phyloP scores from a whole-genome alignment of 2,329 filamentous ascomycete species.

The Microdochium trichocladiopsis region DNA sequence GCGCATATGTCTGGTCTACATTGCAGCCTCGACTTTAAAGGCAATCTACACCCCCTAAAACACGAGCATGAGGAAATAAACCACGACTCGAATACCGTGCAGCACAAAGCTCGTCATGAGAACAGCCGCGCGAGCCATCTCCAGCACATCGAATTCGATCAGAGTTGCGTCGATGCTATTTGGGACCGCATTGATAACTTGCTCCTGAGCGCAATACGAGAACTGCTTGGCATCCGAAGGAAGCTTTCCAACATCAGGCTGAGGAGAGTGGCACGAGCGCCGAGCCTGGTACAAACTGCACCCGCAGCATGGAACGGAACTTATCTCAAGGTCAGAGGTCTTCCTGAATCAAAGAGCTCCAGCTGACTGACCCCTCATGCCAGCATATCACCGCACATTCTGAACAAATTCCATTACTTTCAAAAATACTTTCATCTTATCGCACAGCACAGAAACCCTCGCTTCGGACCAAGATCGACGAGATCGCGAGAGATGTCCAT shows the following conservation, averaged over 20 bases:
- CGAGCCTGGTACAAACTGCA: slow-evolving; percentile 19
- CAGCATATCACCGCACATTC: too few relatives aligned
- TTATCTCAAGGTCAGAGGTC: slow-evolving; percentile 24
- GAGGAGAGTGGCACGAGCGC: slow-evolving; percentile 5
- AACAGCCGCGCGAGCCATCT: not conserved
- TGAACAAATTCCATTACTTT: too few relatives aligned
- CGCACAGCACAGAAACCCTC: too few relatives aligned
- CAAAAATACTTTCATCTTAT: too few relatives aligned
- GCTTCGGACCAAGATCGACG: too few relatives aligned
- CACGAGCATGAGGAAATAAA: not conserved
- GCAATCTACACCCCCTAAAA: not conserved
- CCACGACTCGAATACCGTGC: too few relatives aligned
- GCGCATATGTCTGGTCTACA: slow-evolving; percentile 17
- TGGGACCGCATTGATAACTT: not conserved
- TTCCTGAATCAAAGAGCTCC: too few relatives aligned
- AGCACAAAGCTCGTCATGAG: not conserved
- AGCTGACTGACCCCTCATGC: too few relatives aligned
- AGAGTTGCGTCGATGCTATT: too few relatives aligned
- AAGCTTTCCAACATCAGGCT: slow-evolving; percentile 6
- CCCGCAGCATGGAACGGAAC: slow-evolving; percentile 23
- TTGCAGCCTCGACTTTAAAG: not conserved
- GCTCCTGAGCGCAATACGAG: not conserved
- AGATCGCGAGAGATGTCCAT: not conserved
- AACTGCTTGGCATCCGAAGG: slow-evolving; percentile 16
- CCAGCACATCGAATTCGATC: too few relatives aligned